phyloP scores from a whole-genome alignment of 495 filamentous ascomycete genomes.

The Podospora sp. region DNA sequence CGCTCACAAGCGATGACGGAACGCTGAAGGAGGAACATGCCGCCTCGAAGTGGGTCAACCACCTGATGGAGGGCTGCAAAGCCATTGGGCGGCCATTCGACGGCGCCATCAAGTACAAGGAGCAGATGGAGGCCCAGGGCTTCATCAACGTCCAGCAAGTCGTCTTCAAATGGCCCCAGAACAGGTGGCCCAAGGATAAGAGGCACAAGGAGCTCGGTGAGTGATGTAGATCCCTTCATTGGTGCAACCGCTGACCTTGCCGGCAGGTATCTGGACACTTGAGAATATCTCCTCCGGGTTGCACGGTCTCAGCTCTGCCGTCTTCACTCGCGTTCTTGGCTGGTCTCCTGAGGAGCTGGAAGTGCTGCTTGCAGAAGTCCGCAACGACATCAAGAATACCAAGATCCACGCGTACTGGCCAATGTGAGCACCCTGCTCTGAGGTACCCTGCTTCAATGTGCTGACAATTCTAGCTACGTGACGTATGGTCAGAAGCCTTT shows the following conservation, averaged over 20 bases:
- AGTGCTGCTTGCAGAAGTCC: constrained; percentile 29
- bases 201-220: constrained; percentile 53
- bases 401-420: constrained; percentile 36
- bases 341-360: constrained; percentile 36
- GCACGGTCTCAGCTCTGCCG: constrained; percentile 46
- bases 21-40: constrained; percentile 1
- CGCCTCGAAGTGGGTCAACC: constrained; percentile 2
- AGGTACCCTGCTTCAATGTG: neutral
- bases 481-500: constrained; percentile 1
- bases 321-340: constrained; percentile 32
- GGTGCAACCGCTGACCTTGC: neutral
- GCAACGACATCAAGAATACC: constrained; percentile 37
- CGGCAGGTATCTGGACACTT: constrained; percentile 35
- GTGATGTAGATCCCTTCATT: constrained; percentile 18
- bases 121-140: constrained; percentile 32
- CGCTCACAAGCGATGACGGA: constrained; percentile 16
- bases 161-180: constrained; percentile 40
- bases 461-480: constrained; percentile 2
- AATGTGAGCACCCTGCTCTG: constrained; percentile 9
- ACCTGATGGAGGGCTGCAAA: neutral
- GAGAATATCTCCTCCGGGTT: constrained; percentile 42
- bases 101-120: constrained; percentile 9
- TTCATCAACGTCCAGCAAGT: constrained; percentile 31
- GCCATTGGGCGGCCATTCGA: constrained; percentile 3
- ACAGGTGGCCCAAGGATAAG: constrained; percentile 47